Percentiles rank a stretch among this genome's conserved stretches.
phyloP scores from a whole-genome alignment of 1,284 basidiomycete species.

The Melanopsichium pennsylvanicum region DNA sequence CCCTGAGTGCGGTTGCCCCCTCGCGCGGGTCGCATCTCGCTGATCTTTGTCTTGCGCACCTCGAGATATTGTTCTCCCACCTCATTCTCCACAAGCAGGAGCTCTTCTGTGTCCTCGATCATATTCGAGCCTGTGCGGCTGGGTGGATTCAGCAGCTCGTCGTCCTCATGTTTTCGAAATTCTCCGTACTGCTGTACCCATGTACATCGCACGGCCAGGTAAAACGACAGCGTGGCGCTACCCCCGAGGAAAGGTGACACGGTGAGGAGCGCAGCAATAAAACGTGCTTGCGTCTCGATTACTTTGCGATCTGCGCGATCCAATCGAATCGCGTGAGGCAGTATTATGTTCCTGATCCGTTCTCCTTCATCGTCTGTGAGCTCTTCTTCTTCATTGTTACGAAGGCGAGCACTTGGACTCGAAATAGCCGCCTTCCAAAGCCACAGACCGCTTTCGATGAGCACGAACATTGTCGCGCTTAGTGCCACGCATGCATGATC shows the following conservation, averaged over 20 bases:
- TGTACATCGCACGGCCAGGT: slow-evolving; percentile 24
- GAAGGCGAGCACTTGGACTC: slow-evolving; percentile 10
- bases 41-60: slow-evolving; percentile 20
- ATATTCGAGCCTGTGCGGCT: slow-evolving; percentile 30
- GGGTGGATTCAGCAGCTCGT: background rate
- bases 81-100: slow-evolving; percentile 62
- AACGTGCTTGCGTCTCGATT: slow-evolving; percentile 34
- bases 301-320: slow-evolving; percentile 13
- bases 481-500: slow-evolving; percentile 40
- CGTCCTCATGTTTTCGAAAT: slow-evolving; percentile 2
- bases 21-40: background rate
- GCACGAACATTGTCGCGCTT: slow-evolving; percentile 24
- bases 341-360: background rate
- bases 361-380: background rate
- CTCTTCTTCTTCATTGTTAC: background rate
- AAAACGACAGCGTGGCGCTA: slow-evolving; percentile 30
- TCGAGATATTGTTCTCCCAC: slow-evolving; percentile 30
- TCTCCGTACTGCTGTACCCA: slow-evolving; percentile 25
- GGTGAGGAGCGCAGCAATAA: slow-evolving; percentile 7
- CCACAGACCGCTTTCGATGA: slow-evolving; percentile 42
- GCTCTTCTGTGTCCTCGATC: slow-evolving; percentile 69
- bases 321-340: slow-evolving; percentile 4
- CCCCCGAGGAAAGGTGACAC: slow-evolving; percentile 35
- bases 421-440: slow-evolving; percentile 28
- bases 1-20: background rate